These are phyloP conservation scores for Chlamydomonas schloesseri DNA, from an alignment of 139 green algal species.

Conservation along the genomic window DNA sequence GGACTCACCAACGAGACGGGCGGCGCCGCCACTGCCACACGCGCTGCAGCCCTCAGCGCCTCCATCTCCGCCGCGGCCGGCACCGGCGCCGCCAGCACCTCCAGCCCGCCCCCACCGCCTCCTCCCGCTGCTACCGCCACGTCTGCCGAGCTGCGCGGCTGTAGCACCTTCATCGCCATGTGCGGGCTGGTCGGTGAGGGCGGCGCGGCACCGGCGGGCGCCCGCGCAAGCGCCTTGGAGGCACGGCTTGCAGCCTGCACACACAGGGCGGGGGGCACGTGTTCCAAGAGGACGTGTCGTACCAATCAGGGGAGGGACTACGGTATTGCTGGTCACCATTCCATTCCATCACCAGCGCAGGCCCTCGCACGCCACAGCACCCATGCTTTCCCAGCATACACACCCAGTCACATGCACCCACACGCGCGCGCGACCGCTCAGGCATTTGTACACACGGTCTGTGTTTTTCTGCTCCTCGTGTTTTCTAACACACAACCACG, in stretches of 20 bases:
- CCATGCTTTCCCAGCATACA: too few species aligned
- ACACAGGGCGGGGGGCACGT: background rate
- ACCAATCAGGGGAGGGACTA: background rate
- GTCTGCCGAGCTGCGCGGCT: background rate
- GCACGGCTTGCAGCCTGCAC: conserved; percentile 30
- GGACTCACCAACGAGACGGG: background rate
- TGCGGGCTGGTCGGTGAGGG: background rate
- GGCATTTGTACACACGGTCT: too few species aligned
- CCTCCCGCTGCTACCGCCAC: background rate
- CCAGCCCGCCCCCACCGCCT: background rate
- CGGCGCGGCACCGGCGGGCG: background rate
- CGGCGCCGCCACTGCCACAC: background rate
- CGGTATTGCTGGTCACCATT: background rate
- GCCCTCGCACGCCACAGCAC: too few species aligned
- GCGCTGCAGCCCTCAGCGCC: background rate
- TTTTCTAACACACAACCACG: too few species aligned
- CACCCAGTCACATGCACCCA: too few species aligned
- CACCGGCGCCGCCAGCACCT: conserved; percentile 16
- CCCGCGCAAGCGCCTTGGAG: conserved; percentile 19
- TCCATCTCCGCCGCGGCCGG: conserved; percentile 19
- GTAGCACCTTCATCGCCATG: background rate
- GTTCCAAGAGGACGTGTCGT: background rate
- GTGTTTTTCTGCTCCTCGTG: too few species aligned
- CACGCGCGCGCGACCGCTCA: too few species aligned
- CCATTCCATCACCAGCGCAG: too few species aligned